Conservation (phyloP, 225 moss, liverwort and hornwort genomes). For the Polytrichum formosum region DNA sequence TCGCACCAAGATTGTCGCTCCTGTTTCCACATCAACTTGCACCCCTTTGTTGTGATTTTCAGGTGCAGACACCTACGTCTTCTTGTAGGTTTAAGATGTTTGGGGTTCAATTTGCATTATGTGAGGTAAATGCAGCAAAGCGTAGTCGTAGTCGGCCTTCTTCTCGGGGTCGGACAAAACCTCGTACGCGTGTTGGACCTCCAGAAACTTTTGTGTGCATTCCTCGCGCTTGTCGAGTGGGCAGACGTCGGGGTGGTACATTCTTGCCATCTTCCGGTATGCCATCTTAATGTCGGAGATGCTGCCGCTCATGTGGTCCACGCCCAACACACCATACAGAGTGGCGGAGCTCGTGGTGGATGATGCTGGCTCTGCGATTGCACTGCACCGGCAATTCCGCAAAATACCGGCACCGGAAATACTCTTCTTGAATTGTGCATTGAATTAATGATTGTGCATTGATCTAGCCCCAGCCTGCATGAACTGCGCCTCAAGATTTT, state of each 20-base stretch:
- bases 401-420: too few relatives aligned
- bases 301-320: constrained; percentile 19
- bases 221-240: constrained; percentile 26
- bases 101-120: too few relatives aligned
- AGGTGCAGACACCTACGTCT: too few relatives aligned
- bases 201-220: constrained; percentile 54
- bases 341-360: not conserved
- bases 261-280: constrained; percentile 46
- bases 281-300: constrained; percentile 48
- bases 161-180: constrained; percentile 47
- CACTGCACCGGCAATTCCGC: not conserved
- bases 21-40: too few relatives aligned
- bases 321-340: constrained; percentile 44
- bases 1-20: too few relatives aligned
- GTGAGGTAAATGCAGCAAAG: constrained; percentile 25
- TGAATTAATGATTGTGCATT: too few relatives aligned
- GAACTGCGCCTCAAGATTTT: too few relatives aligned
- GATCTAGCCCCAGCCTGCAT: too few relatives aligned
- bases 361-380: not conserved
- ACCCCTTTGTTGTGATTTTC: too few relatives aligned
- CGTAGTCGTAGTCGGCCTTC: constrained; percentile 49
- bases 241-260: constrained; percentile 61
- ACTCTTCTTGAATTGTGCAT: too few relatives aligned
- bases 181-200: constrained; percentile 63
- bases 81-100: too few relatives aligned